phyloP scores from a whole-genome alignment of 352 stramenopile species.

The Phytopythium cucurbitacearum region DNA sequence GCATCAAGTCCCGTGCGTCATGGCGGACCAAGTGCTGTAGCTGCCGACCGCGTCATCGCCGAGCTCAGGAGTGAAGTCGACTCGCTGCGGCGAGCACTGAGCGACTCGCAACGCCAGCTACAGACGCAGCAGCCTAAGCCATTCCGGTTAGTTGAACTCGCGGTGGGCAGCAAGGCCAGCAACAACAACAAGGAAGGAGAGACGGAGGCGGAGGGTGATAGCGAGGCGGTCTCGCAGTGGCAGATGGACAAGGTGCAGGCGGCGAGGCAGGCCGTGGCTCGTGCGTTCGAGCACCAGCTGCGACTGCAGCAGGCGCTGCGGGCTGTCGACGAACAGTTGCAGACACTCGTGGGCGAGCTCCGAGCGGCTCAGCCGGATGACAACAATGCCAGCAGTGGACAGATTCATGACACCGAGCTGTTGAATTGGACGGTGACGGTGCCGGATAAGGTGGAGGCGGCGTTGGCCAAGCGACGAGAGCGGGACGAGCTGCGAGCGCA shows the following conservation, averaged over 20 bases:
- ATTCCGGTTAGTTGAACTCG: no score
- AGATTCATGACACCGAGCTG: no score
- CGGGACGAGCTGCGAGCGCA: background rate
- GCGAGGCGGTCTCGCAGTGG: background rate
- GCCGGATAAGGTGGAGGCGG: background rate
- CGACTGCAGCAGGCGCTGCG: background rate
- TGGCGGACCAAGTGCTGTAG: background rate
- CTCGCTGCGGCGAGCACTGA: background rate
- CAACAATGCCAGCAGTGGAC: no score
- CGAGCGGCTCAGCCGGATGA: background rate
- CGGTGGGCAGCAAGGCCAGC: background rate
- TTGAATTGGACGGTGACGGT: background rate
- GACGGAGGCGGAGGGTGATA: background rate
- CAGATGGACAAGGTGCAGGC: constrained; percentile 5
- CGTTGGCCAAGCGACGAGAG: background rate
- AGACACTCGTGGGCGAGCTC: background rate
- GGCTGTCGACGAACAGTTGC: background rate
- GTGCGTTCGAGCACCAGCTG: constrained; percentile 1
- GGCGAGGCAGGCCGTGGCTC: background rate
- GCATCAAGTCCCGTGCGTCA: background rate
- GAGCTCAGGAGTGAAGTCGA: background rate
- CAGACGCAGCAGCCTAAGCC: no score
- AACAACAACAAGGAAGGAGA: constrained; percentile 1
- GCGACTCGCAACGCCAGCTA: constrained; percentile 1
- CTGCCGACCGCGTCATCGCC: background rate